Percentiles rank a stretch among this genome's conserved stretches.
phyloP scores from a whole-genome alignment of 345 rosid species.

The Anacardium occidentale region DNA sequence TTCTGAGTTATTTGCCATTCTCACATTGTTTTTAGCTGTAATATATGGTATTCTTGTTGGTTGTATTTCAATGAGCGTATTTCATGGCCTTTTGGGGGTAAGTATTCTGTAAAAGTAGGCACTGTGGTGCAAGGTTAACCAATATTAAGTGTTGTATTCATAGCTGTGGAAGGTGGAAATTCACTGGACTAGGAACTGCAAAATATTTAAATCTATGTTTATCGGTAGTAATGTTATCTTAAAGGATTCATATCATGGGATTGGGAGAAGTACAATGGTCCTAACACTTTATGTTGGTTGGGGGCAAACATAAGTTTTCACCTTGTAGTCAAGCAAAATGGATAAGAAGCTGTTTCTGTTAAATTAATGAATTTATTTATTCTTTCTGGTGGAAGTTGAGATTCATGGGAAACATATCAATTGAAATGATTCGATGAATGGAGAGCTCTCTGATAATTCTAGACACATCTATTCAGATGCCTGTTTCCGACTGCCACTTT shows the following conservation, averaged over 20 bases:
- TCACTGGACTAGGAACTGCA: not conserved
- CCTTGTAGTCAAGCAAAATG: not conserved
- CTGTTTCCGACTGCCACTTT: not conserved
- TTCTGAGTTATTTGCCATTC: not conserved
- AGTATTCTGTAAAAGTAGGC: not conserved
- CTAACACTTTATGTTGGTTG: not conserved
- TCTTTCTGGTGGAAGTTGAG: not conserved
- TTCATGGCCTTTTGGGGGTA: not conserved
- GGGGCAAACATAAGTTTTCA: no score
- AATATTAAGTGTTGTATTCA: not conserved
- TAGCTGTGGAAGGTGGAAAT: conserved; percentile 1
- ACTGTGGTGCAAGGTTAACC: not conserved
- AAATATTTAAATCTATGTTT: not conserved
- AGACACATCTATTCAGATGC: not conserved
- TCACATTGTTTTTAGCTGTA: not conserved
- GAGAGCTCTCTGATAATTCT: not conserved
- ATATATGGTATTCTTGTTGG: not conserved
- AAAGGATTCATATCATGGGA: not conserved
- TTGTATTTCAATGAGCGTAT: not conserved
- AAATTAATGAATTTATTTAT: not conserved
- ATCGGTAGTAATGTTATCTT: not conserved
- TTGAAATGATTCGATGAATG: not conserved
- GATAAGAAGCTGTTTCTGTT: not conserved
- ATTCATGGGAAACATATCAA: not conserved
- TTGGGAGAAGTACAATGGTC: not conserved